A percentile compares a stretch with the other conserved stretches of the same genome.
Evolutionary conservation across 345 rosid species (phyloP).

Genomic region (Brassica rapa): DNA sequence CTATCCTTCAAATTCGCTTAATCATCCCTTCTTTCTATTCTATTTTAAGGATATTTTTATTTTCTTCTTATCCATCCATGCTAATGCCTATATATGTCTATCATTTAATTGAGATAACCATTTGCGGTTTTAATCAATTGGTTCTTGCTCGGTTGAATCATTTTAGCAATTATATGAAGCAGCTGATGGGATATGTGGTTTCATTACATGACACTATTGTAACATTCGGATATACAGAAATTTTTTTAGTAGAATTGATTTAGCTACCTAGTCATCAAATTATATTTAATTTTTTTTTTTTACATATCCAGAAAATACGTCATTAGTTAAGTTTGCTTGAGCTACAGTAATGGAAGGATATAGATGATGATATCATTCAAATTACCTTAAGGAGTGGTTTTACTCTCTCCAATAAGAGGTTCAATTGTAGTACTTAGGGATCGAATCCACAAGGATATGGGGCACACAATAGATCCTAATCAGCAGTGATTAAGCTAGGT

Average conservation of each 20-base stretch:
- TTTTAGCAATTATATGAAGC: slow-evolving; percentile 4
- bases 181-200: background rate
- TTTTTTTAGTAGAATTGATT: background rate
- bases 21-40: slow-evolving; percentile 19
- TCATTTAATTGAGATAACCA: background rate
- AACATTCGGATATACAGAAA: background rate
- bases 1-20: background rate
- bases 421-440: too few relatives aligned
- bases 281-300: too few relatives aligned
- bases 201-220: slow-evolving; percentile 20
- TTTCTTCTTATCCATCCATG: slow-evolving; percentile 7
- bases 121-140: background rate
- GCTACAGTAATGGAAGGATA: too few relatives aligned
- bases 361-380: too few relatives aligned
- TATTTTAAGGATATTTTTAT: slow-evolving; percentile 22
- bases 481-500: too few relatives aligned
- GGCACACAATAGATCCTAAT: too few relatives aligned
- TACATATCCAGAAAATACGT: too few relatives aligned
- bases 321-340: too few relatives aligned
- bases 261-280: background rate
- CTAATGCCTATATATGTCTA: background rate
- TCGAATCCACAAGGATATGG: too few relatives aligned
- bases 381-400: too few relatives aligned
- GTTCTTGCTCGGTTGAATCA: background rate
- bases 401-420: too few relatives aligned